Conservation (phyloP, 225 moss, liverwort and hornwort species). For the Rhytidiadelphus loreus region DNA sequence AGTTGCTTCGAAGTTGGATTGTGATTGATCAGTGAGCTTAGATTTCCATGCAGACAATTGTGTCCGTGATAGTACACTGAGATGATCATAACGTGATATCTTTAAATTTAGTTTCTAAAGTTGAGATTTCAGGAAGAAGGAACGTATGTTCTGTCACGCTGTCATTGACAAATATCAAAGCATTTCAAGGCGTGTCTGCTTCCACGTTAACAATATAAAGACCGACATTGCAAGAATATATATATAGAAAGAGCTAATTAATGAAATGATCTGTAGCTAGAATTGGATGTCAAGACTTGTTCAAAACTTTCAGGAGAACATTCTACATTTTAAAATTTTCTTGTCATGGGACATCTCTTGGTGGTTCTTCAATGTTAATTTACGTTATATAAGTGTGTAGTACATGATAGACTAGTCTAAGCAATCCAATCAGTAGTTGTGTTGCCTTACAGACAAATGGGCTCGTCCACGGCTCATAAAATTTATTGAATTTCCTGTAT, state of each 20-base stretch:
- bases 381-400: background rate
- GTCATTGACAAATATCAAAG: too few species aligned
- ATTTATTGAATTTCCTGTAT: background rate
- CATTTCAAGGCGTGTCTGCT: background rate
- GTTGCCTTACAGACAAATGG: background rate
- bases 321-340: background rate
- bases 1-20: background rate
- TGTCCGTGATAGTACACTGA: background rate
- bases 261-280: background rate
- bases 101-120: too few species aligned
- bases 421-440: background rate
- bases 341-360: background rate
- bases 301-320: background rate
- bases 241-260: background rate
- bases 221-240: background rate
- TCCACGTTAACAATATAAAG: background rate
- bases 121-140: too few species aligned
- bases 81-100: too few species aligned
- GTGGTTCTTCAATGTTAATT: background rate
- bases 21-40: background rate
- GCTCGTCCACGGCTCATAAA: background rate
- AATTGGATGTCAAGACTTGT: background rate
- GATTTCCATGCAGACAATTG: background rate
- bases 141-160: too few species aligned
- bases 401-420: too few species aligned